Evolutionary conservation across 371 early-diverging fungal genomes (phyloP), one percentile per base, ranked within the genome.

Genomic region (Rhizopus arrhizus): DNA sequence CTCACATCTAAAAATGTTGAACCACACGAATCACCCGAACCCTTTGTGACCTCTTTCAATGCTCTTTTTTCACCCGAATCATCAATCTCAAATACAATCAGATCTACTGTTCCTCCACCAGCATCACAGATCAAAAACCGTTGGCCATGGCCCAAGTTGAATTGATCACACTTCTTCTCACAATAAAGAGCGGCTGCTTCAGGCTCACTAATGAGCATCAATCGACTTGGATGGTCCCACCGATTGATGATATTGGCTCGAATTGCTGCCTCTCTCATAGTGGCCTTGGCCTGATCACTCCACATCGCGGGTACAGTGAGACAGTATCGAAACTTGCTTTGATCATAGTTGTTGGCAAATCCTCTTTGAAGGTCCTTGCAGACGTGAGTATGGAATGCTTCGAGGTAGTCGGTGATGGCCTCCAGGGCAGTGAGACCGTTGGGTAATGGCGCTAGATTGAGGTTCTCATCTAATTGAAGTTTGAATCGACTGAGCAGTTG

Each of bases 21-120:
- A 8, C 83, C 83, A 62, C 83, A 83, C 34, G 71, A 64, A 40
- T 68, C 75, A 45, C 82, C 83, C 32, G 66, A 66, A 22, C 83
- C 78, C 59, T 70, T 66, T 32, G 81, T 79, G 45, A 70, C 63
- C 64, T 78, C 81, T 40, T 73, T 62, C 35, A 80, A 66, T 11
- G 70, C 55, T 38, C 63, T 66, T 43, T 62, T 64, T 29, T 64
- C 60, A 11, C 42, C 46, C 15, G 56, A 59, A 33, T 64, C 64
- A 41, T 61, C 65, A 7, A 47, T 34, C 48, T 69, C 68, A 61
- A 69, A 72, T 5, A 69, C 72, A 35, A 74, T 80, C 66, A 85
- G 53, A 63, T 85, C 85, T 4, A 85, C 84, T 4, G 85, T 85
- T 50, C 84, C 84, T 50, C 85, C 85, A 46, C 85, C 85, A 31